Base-by-base conservation (phyloP, 371 early-diverging fungal genomes). In the Basidiobolus meristosporus region DNA sequence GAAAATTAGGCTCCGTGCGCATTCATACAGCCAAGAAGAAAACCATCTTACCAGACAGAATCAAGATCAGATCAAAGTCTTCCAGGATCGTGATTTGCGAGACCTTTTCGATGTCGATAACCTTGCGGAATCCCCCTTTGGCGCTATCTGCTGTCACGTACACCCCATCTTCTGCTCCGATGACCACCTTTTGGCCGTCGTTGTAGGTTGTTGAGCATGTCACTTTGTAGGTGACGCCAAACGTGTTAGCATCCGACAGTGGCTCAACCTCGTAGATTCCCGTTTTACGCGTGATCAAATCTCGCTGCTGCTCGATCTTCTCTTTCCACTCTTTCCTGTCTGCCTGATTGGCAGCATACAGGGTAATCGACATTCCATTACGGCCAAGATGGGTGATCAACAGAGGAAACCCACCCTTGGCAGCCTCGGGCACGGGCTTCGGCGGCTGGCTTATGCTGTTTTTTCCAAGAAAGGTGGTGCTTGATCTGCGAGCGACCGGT, bases 121-220 rank as follows among this genome's bases (percentile, higher is more conserved):
- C 65, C 31, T 68, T 64, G 30, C 63, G 44, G 21, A 65, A 51
- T 30, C 47, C 53, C 6, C 43, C 37, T 10, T 14, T 26, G 16
- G 34, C 38, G 14, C 53, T 52, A 6, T 51, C 45, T 7, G 50
- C 52, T 7, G 65, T 65, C 5, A 73, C 65, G 47, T 68, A 87
- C 3, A 91, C 65, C 18, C 90, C 92, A 3, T 59, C 53, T 38
- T 90, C 90, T 1, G 90, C 85, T 36, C 88, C 92, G 28, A 90
- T 69, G 2, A 75, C 77, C 31, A 82, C 61, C 38, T 71, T 62
- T n/a, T 56, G 64, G 44, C 74, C 66, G 46, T 7, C 14, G 41
- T 39, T 7, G 32, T 34, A 40, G 32, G 15, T 30, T 17, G 22
- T 34, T 15, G 17, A 17, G 18, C 37, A 23, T 7, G 12, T 22